Evolutionary conservation across 495 filamentous ascomycete species (phyloP), one percentile per base, ranked within the genome.

Genomic region (Hypoxylon crocopeplum): DNA sequence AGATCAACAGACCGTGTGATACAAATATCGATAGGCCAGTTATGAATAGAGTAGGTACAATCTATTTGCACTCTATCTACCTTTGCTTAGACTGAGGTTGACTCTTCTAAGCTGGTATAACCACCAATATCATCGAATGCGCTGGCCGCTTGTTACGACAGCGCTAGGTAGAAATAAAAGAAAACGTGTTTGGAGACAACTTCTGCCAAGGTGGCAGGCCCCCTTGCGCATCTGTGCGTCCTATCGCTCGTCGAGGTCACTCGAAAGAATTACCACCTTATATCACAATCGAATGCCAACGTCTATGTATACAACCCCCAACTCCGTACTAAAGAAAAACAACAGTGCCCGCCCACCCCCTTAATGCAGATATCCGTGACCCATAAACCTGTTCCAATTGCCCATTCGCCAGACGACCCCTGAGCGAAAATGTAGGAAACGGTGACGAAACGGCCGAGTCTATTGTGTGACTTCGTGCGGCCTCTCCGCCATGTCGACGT

Each of bases 381-480:
- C 55, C 40, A 36, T 39, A 34, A 69, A 51, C 50, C 49, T 46
- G 48, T 40, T 45, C 37, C 40, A n/a, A n/a, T n/a, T 20, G 16
- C 27, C 50, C 39, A 20, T 45, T 46, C 19, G 32, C 24, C 50
- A 38, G 25, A 48, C 12, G 30, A 16, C 21, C 40, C 10, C 27
- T 34, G 13, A 15, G 12, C 19, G 8, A 7, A 21, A 40, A 58
- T 22, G 39, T 36, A 57, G 47, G 10, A 39, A 32, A 39, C 1
- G 5, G 15, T 16, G n/a, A n/a, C 17, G 21, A 45, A 41, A 34
- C 8, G 5, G 47, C 7, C 42, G 8, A 6, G 15, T 38, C 44
- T 71, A 78, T 48, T 76, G 74, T 17, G 71, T 68, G 6, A 75
- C 56, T 42, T 72, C 64, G 10, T 50, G 68, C 38, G 64, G 41